These are phyloP conservation scores for Nakaseomyces delphensis DNA, from an alignment of 1,139 yeast species.

Conservation along the genomic window DNA sequence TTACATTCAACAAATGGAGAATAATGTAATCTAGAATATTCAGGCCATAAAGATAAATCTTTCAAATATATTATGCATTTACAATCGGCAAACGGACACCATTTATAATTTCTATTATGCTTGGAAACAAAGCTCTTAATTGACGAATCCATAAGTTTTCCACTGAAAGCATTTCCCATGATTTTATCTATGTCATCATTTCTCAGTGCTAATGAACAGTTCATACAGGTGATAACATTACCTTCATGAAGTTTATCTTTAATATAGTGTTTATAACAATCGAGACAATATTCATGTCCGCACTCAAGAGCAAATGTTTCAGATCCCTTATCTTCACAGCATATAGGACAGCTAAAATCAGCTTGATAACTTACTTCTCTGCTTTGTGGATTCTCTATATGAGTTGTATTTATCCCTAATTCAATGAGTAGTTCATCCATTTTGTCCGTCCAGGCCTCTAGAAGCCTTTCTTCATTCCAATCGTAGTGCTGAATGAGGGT, in stretches of 20 bases:
- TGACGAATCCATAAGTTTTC: conserved; percentile 30
- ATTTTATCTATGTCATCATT: conserved; percentile 32
- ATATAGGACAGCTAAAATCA: conserved; percentile 50
- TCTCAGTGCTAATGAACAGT: conserved; percentile 34
- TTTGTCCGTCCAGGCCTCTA: conserved; percentile 58
- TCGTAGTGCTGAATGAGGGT: conserved; percentile 50
- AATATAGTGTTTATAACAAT: conserved; percentile 59
- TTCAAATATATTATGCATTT: conserved; percentile 46
- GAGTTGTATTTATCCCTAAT: conserved; percentile 40
- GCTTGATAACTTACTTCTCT: conserved; percentile 25
- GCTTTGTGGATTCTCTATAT: conserved; percentile 8
- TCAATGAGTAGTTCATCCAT: conserved; percentile 37
- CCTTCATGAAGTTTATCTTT: conserved; percentile 45
- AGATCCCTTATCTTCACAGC: conserved; percentile 48
- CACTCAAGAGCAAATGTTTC: conserved; percentile 52
- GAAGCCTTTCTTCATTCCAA: conserved; percentile 69
- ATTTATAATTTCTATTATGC: conserved; percentile 42
- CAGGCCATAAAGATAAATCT: conserved; percentile 29
- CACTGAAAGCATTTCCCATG: conserved; percentile 30
- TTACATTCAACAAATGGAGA: conserved; percentile 64
- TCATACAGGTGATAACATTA: conserved; percentile 60
- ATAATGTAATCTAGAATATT: conserved; percentile 32
- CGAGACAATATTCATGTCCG: conserved; percentile 57
- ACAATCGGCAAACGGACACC: conserved; percentile 92
- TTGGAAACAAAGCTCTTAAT: conserved; percentile 48